Conservation (phyloP, 2,329 filamentous ascomycete genomes). For the Atkinsonella hypoxylon region DNA sequence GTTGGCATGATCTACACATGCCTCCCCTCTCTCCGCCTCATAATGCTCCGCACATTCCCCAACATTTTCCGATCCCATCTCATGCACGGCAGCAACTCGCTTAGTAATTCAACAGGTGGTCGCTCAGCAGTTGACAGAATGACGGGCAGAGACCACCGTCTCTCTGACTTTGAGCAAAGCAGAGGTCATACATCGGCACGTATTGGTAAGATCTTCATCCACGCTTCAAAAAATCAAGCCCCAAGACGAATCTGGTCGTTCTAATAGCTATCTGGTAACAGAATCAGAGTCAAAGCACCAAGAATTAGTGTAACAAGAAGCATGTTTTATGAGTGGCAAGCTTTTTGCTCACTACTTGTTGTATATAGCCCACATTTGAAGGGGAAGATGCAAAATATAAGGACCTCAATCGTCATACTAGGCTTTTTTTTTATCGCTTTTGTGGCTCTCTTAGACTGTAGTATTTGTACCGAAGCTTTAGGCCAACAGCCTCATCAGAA, state of each 20-base stretch:
- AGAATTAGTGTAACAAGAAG: neutral
- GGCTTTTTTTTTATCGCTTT: neutral
- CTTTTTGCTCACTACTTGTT: neutral
- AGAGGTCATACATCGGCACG: neutral
- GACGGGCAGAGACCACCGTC: neutral
- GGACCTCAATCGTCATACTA: neutral
- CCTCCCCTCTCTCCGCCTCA: constrained; percentile 1
- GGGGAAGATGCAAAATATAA: neutral
- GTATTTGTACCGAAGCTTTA: too few species aligned
- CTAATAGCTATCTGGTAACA: neutral
- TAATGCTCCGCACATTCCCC: constrained; percentile 1
- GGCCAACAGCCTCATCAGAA: too few species aligned
- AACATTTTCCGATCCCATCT: neutral
- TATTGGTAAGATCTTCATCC: neutral
- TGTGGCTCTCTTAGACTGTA: too few species aligned
- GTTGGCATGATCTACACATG: constrained; percentile 3
- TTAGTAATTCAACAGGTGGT: neutral
- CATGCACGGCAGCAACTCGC: neutral
- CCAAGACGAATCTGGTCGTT: neutral
- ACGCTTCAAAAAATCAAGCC: neutral
- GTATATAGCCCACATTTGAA: neutral
- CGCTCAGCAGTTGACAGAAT: neutral
- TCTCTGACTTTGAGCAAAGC: neutral
- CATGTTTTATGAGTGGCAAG: neutral
- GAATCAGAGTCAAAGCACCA: neutral